Conservation (phyloP, 371 early-diverging fungal species). For the Caulochytrium protostelioides region DNA sequence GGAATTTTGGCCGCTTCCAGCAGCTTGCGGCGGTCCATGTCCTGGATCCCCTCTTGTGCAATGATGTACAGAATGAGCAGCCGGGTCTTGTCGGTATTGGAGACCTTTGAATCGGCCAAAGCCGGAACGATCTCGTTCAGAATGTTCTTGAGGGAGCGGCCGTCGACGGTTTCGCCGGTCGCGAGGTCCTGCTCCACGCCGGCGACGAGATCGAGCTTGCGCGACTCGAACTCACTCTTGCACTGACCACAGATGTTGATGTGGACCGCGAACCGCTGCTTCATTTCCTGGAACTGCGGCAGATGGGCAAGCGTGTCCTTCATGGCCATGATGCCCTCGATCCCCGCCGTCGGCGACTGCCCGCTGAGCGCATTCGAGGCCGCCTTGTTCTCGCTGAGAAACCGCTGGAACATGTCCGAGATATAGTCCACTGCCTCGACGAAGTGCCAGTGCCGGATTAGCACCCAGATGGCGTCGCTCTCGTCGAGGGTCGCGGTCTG, state of each 20-base stretch:
- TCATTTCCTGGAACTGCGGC: constrained; percentile 82
- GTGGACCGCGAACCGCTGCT: constrained; percentile 65
- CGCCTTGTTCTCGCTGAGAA: constrained; percentile 40
- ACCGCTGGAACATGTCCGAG: constrained; percentile 52
- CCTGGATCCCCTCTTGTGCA: constrained; percentile 27
- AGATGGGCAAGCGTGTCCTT: constrained; percentile 65
- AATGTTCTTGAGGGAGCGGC: constrained; percentile 44
- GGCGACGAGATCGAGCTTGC: constrained; percentile 45
- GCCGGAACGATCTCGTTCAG: constrained; percentile 61
- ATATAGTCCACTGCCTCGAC: constrained; percentile 68
- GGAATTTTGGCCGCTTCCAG: constrained; percentile 42
- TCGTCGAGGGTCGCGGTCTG: constrained; percentile 15
- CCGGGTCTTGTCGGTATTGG: constrained; percentile 43
- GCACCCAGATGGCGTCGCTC: constrained; percentile 23
- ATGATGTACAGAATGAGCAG: constrained; percentile 52
- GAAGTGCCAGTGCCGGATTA: constrained; percentile 77
- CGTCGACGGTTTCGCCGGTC: constrained; percentile 66
- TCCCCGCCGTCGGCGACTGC: constrained; percentile 2
- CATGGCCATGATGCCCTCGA: constrained; percentile 56
- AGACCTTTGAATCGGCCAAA: constrained; percentile 45
- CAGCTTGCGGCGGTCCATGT: constrained; percentile 32
- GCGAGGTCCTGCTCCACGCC: constrained; percentile 75
- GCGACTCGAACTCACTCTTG: constrained; percentile 47
- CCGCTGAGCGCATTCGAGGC: constrained; percentile 19
- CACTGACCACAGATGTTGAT: constrained; percentile 78